phyloP scores from a whole-genome alignment of 495 filamentous ascomycete genomes.

The Achaetomiella virescens region DNA sequence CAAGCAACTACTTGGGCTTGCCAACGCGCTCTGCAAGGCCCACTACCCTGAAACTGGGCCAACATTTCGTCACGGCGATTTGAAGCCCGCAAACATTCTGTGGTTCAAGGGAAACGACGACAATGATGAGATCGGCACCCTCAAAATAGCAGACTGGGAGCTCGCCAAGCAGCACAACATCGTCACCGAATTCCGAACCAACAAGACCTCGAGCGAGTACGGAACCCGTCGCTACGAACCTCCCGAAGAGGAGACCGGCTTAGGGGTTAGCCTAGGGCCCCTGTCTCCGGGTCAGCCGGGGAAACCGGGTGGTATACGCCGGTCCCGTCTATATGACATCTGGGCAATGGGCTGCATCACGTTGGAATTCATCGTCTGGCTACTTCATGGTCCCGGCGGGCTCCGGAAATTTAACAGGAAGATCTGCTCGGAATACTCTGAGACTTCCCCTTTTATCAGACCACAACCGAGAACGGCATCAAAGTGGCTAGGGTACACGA shows the following conservation, averaged over 20 bases:
- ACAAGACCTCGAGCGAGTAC: conserved; percentile 10
- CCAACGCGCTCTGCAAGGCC: background rate
- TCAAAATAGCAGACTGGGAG: conserved; percentile 26
- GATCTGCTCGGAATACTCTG: background rate
- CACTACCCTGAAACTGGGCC: background rate
- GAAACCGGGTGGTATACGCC: background rate
- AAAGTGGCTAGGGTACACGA: background rate
- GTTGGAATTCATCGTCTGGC: conserved; percentile 33
- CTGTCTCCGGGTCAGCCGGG: background rate
- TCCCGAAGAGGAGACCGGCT: conserved; percentile 20
- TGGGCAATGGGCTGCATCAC: conserved; percentile 36
- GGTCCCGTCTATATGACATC: conserved; percentile 30
- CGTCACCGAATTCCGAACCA: background rate
- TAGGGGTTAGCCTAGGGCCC: background rate
- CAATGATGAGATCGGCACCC: conserved; percentile 4
- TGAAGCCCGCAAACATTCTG: conserved; percentile 22
- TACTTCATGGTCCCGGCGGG: conserved; percentile 24
- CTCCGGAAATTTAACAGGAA: conserved; percentile 14
- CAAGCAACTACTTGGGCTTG: background rate
- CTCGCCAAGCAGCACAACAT: conserved; percentile 18
- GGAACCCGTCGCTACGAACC: conserved; percentile 21
- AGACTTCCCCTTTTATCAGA: background rate
- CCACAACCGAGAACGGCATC: background rate
- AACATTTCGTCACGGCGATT: conserved; percentile 13
- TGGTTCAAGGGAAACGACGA: background rate